Conservation (phyloP, 2,329 filamentous ascomycete species). For the Xylariales sp. region DNA sequence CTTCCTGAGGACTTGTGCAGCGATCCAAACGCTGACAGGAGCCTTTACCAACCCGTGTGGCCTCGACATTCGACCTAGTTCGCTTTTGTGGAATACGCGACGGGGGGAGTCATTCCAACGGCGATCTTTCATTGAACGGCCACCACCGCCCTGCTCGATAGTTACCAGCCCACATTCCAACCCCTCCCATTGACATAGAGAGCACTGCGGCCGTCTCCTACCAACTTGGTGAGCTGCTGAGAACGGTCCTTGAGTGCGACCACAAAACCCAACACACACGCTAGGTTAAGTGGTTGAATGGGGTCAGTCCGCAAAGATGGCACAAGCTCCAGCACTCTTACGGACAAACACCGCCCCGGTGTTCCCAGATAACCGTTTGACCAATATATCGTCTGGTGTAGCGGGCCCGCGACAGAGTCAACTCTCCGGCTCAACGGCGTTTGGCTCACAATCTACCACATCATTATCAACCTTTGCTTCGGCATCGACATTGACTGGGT, state of each 20-base stretch:
- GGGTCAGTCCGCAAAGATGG: constrained; percentile 40
- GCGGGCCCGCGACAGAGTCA: constrained; percentile 55
- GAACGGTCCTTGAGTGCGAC: neutral
- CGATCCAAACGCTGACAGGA: too few species aligned
- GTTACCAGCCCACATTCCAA: neutral
- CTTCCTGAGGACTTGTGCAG: too few species aligned
- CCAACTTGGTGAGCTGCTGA: neutral
- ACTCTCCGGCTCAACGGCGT: constrained; percentile 57
- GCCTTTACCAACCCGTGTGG: neutral
- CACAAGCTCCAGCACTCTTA: constrained; percentile 52
- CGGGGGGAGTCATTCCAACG: neutral
- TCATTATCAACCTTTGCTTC: constrained; percentile 8
- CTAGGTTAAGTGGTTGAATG: constrained; percentile 1
- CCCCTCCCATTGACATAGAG: neutral
- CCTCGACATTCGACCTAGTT: neutral
- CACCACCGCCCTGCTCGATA: neutral
- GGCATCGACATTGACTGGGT: constrained; percentile 21
- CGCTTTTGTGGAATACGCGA: neutral
- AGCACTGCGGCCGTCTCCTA: neutral
- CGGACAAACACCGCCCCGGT: constrained; percentile 55
- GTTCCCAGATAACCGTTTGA: constrained; percentile 44
- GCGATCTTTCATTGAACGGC: neutral
- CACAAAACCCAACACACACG: neutral
- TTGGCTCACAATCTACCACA: constrained; percentile 23
- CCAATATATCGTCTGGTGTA: constrained; percentile 43